A percentile compares a stretch with the other conserved stretches of the same genome.
phyloP scores from a whole-genome alignment of 148 eudicot genomes.

The Amaranthus cruentus region DNA sequence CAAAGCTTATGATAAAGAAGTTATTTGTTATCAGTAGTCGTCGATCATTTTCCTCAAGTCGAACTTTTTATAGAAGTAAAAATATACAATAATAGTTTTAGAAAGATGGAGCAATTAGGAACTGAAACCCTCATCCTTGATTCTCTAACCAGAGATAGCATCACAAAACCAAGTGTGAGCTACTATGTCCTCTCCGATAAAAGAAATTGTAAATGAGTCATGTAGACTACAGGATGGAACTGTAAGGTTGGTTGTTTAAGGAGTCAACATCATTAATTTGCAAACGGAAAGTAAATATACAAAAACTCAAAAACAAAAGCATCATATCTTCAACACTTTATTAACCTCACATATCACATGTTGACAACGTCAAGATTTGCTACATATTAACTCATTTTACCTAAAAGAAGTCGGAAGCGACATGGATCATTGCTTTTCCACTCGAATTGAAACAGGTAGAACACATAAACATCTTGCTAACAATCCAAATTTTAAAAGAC shows the following conservation, averaged over 20 bases:
- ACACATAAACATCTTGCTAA: slow-evolving; percentile 88
- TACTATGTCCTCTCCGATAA: too few relatives aligned
- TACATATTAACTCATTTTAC: slow-evolving; percentile 23
- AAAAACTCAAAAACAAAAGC: too few relatives aligned
- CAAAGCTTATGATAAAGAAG: neutral
- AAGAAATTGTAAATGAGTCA: too few relatives aligned
- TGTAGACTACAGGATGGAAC: too few relatives aligned
- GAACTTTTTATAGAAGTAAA: neutral
- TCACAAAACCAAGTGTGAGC: too few relatives aligned
- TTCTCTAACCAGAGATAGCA: too few relatives aligned
- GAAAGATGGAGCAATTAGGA: too few relatives aligned
- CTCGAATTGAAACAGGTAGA: slow-evolving; percentile 85
- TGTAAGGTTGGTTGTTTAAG: too few relatives aligned
- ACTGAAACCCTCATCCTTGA: too few relatives aligned
- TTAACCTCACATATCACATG: neutral
- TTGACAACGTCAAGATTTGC: neutral
- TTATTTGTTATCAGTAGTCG: neutral
- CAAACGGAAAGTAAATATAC: too few relatives aligned
- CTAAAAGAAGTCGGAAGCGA: slow-evolving; percentile 63
- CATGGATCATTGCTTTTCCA: slow-evolving; percentile 62
- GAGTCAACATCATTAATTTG: too few relatives aligned
- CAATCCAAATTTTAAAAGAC: slow-evolving; percentile 54
- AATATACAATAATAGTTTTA: neutral
- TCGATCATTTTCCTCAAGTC: neutral
- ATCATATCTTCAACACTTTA: neutral